Conservation (phyloP, 2,329 filamentous ascomycete genomes). For the Orbilia quercus region DNA sequence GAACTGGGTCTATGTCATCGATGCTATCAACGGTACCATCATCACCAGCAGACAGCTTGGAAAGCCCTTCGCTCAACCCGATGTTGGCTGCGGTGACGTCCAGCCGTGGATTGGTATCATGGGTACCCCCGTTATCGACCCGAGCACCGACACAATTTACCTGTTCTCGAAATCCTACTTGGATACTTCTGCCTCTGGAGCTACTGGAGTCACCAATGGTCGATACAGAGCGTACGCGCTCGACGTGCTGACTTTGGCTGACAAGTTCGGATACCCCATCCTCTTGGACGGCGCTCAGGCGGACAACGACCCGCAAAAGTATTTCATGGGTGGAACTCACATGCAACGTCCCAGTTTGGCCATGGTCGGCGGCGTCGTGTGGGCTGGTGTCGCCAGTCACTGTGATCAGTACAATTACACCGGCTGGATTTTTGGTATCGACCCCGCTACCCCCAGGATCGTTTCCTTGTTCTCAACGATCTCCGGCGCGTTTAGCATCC, state of each 20-base stretch:
- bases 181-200: constrained; percentile 57
- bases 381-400: constrained; percentile 69
- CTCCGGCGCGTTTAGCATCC: constrained; percentile 63
- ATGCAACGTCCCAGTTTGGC: constrained; percentile 68
- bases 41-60: constrained; percentile 63
- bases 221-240: constrained; percentile 61
- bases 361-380: constrained; percentile 66
- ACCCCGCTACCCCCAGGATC: constrained; percentile 64
- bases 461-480: constrained; percentile 64
- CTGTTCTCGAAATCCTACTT: constrained; percentile 65
- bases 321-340: constrained; percentile 68
- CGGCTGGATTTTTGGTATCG: constrained; percentile 67
- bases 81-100: constrained; percentile 64
- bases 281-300: constrained; percentile 66
- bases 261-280: constrained; percentile 65
- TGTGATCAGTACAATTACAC: constrained; percentile 64
- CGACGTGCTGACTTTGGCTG: constrained; percentile 62
- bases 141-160: constrained; percentile 65
- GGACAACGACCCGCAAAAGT: constrained; percentile 66
- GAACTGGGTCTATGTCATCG: constrained; percentile 62
- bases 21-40: constrained; percentile 63
- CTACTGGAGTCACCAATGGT: constrained; percentile 59
- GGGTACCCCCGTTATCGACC: constrained; percentile 63
- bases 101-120: constrained; percentile 43
- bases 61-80: constrained; percentile 67